phyloP scores from a whole-genome alignment of 2,329 filamentous ascomycete species.

The Trichoderma afroharzianum region DNA sequence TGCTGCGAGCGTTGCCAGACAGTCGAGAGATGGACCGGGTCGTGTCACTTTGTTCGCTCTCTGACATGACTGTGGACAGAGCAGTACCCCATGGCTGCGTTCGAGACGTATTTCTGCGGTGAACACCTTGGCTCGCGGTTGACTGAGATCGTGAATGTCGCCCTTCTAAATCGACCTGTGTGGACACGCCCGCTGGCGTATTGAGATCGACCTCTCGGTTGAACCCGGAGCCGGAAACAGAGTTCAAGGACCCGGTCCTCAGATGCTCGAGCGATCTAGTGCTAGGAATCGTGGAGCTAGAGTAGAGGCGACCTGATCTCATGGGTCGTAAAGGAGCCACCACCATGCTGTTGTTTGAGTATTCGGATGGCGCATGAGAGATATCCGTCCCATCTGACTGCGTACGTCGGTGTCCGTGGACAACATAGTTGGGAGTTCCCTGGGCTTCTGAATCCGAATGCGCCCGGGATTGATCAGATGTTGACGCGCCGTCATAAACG shows the following conservation, averaged over 20 bases:
- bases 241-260: constrained; percentile 52
- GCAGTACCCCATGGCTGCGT: constrained; percentile 60
- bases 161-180: constrained; percentile 25
- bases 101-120: constrained; percentile 18
- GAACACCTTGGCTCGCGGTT: background rate
- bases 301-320: constrained; percentile 28
- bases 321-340: constrained; percentile 51
- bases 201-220: constrained; percentile 42
- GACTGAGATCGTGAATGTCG: constrained; percentile 19
- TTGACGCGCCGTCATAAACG: constrained; percentile 50
- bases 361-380: constrained; percentile 39
- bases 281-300: constrained; percentile 48
- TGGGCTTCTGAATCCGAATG: constrained; percentile 37
- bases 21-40: constrained; percentile 47
- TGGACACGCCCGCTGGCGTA: background rate
- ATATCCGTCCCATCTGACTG: constrained; percentile 38
- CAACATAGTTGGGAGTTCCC: constrained; percentile 49
- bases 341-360: constrained; percentile 59
- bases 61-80: constrained; percentile 61
- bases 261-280: constrained; percentile 52
- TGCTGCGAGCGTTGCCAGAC: constrained; percentile 46
- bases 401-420: constrained; percentile 46
- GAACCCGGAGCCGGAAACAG: constrained; percentile 49
- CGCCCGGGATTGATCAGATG: constrained; percentile 36
- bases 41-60: constrained; percentile 53